Evolutionary conservation across 768 basidiomycete species (phyloP).

Genomic region (Pulveroboletus frians): DNA sequence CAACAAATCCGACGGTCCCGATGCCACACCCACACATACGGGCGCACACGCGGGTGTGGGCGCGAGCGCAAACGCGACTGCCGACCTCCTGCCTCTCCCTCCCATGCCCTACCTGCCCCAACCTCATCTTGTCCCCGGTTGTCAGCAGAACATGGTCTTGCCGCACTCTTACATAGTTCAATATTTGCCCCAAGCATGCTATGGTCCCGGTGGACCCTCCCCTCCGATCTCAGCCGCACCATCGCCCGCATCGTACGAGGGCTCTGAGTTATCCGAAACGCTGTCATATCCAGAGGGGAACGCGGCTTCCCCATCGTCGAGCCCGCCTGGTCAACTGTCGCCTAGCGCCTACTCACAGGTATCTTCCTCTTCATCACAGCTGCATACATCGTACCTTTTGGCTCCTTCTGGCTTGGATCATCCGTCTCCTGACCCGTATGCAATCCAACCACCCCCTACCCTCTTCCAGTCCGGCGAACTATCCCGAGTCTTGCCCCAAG

Average conservation of each 20-base stretch:
- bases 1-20: constrained; percentile 18
- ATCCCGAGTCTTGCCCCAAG: not conserved
- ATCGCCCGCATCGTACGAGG: constrained; percentile 35
- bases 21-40: constrained; percentile 10
- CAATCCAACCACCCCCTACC: constrained; percentile 4
- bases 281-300: constrained; percentile 8
- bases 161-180: constrained; percentile 21
- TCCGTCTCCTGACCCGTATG: constrained; percentile 8
- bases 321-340: constrained; percentile 5
- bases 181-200: constrained; percentile 22
- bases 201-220: constrained; percentile 41
- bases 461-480: constrained; percentile 3
- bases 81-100: not conserved
- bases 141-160: constrained; percentile 7
- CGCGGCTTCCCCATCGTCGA: constrained; percentile 13
- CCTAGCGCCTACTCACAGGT: constrained; percentile 13
- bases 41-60: not conserved
- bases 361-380: constrained; percentile 16
- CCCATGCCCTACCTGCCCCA: not conserved
- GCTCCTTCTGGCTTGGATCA: constrained; percentile 11
- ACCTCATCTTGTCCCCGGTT: not conserved
- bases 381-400: not conserved
- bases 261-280: constrained; percentile 11
- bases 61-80: not conserved
- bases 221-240: constrained; percentile 49